Evolutionary conservation across 768 basidiomycete genomes (phyloP), one percentile per base, ranked within the genome.

Genomic region (Gloeopeniophorella convolvens): DNA sequence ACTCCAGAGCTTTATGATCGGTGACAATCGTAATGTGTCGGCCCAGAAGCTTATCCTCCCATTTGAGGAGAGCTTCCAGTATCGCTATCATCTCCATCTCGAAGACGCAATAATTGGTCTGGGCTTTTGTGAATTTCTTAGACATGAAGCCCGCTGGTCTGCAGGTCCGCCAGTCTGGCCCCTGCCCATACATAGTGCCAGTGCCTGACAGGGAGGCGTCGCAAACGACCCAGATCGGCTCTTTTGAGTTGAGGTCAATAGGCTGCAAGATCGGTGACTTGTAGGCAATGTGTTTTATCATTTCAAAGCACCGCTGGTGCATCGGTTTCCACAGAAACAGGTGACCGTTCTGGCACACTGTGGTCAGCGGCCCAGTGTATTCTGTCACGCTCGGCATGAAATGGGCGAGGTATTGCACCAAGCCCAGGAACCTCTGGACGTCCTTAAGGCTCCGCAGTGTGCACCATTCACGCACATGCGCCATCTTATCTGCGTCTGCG

Each of bases 371-470:
- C 2, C 57, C 54, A 0, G 64, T 68, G 33, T 63, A 72, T 1
- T 61, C 45, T 0, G 68, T 60, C 1, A 72, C 50, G 41, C 71
- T 61, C 0, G 70, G 68, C 45, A 73, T 56, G 51, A 68, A 70
- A 6, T 63, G 62, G 2, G 59, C 62, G n/a, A n/a, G n/a, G n/a
- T n/a, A n/a, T n/a, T n/a, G n/a, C n/a, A n/a, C n/a, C n/a, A n/a
- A n/a, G n/a, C 73, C 72, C 1, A 73, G 51, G 36, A 75, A 75
- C 16, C 58, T 26, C 36, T 70, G 68, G 1, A 75, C 58, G 6
- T 72, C 68, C 27, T 67, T 61, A 27, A 67, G 66, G 6, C 55
- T 58, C 0, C 61, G 34, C 0, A 69, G 72, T 16, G 56, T 61
- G 27, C 60, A 21, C 73, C 70, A 75, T 0, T 69, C 59, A 0